Evolutionary conservation across 768 basidiomycete genomes (phyloP).

Genomic region (Amanita molliuscula): DNA sequence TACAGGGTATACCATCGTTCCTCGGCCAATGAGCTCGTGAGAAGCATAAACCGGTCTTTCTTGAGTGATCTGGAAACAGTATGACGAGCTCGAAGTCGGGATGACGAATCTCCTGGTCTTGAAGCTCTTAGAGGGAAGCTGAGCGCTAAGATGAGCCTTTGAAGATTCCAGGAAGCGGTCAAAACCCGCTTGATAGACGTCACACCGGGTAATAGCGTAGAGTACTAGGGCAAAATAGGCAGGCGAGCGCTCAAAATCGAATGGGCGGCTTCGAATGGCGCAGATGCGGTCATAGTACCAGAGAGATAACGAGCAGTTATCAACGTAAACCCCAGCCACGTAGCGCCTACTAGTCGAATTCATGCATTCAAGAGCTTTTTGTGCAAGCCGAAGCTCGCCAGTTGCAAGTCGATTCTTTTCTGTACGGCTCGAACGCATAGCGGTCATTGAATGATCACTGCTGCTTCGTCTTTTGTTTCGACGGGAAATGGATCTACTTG

Average conservation of each 20-base stretch:
- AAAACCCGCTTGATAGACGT: not conserved
- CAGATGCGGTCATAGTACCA: conserved; percentile 9
- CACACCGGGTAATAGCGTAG: not conserved
- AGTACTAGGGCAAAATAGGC: conserved; percentile 2
- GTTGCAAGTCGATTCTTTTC: not conserved
- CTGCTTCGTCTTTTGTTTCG: not conserved
- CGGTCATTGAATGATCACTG: not conserved
- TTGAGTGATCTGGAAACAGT: conserved; percentile 1
- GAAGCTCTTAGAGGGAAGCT: not conserved
- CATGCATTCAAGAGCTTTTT: conserved; percentile 3
- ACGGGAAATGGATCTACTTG: not conserved
- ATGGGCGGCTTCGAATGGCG: conserved; percentile 1
- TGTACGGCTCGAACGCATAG: not conserved
- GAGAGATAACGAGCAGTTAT: conserved; percentile 3
- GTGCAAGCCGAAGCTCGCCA: conserved; percentile 1
- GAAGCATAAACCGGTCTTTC: conserved; percentile 2
- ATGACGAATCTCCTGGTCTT: not conserved
- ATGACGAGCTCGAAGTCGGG: not conserved
- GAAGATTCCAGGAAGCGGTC: conserved; percentile 2
- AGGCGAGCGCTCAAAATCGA: conserved; percentile 2
- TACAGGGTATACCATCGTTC: conserved; percentile 6
- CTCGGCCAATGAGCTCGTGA: conserved; percentile 6
- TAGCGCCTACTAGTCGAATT: not conserved
- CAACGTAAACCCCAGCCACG: not conserved
- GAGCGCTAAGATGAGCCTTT: not conserved